Conservation (phyloP, 768 basidiomycete species). For the Suillus subaureus region DNA sequence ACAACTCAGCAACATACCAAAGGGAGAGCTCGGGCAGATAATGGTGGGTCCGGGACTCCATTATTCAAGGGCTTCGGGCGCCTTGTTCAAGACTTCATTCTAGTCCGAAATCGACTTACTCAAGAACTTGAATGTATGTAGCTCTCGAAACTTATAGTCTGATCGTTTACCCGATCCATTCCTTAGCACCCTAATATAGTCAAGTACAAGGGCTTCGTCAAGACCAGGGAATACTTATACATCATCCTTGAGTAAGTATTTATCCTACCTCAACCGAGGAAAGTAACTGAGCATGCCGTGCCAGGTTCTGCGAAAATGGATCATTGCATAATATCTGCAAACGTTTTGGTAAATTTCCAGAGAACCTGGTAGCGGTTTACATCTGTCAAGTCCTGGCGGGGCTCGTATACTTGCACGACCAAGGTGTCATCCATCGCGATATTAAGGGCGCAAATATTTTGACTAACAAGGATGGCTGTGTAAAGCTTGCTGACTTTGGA, state of each 20-base stretch:
- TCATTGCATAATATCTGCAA: slow-evolving; percentile 95
- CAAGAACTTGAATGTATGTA: slow-evolving; percentile 89
- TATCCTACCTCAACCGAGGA: background rate
- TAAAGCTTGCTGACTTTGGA: slow-evolving; percentile 99
- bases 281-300: slow-evolving; percentile 9
- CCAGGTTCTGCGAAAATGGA: slow-evolving; percentile 94
- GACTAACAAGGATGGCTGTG: slow-evolving; percentile 96
- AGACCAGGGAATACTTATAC: slow-evolving; percentile 91
- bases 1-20: slow-evolving; percentile 90
- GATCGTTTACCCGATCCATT: slow-evolving; percentile 18
- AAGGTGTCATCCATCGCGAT: slow-evolving; percentile 95
- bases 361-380: slow-evolving; percentile 94
- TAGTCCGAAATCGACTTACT: slow-evolving; percentile 97
- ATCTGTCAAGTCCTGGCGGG: slow-evolving; percentile 96
- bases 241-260: slow-evolving; percentile 88
- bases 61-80: slow-evolving; percentile 4
- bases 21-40: slow-evolving; percentile 92
- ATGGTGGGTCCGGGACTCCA: slow-evolving; percentile 62
- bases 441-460: slow-evolving; percentile 99
- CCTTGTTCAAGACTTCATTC: slow-evolving; percentile 8
- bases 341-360: slow-evolving; percentile 98
- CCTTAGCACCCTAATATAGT: slow-evolving; percentile 93
- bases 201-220: slow-evolving; percentile 98
- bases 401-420: slow-evolving; percentile 91
- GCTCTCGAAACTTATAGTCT: slow-evolving; percentile 6